These are phyloP conservation scores for Erysimum cheiri DNA, from an alignment of 441 rosid species.

Conservation along the genomic window DNA sequence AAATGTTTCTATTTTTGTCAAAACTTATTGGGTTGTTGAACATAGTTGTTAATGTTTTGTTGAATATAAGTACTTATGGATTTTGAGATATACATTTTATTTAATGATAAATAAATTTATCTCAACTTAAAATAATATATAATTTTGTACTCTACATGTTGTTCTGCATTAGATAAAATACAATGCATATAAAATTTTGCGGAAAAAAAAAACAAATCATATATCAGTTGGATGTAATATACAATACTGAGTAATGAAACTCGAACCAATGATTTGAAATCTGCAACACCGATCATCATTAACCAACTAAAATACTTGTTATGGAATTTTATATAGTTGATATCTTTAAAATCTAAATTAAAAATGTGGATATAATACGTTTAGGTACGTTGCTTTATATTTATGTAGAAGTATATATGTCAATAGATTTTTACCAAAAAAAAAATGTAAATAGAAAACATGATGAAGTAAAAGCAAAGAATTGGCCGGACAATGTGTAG, in stretches of 20 bases:
- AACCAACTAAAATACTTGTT: background rate
- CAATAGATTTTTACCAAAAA: too few relatives aligned
- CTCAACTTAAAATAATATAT: background rate
- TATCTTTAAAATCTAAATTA: background rate
- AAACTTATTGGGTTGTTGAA: background rate
- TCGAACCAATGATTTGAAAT: conserved; percentile 10
- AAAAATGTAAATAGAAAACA: conserved; percentile 23
- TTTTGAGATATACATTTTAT: background rate
- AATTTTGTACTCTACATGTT: too few relatives aligned
- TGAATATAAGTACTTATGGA: background rate
- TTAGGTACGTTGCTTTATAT: background rate
- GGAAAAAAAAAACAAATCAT: background rate
- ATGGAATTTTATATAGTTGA: conserved; percentile 1
- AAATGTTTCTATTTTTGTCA: conserved; percentile 12
- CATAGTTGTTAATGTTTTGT: background rate
- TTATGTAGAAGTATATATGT: background rate
- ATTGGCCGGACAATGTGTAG: conserved; percentile 29
- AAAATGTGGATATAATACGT: conserved; percentile 6
- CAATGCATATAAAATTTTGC: background rate
- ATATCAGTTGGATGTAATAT: conserved; percentile 2
- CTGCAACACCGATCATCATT: conserved; percentile 5
- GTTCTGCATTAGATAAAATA: too few relatives aligned
- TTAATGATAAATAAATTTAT: background rate
- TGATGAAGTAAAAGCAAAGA: conserved; percentile 35
- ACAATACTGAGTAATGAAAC: conserved; percentile 7